A percentile compares a stretch with the other conserved stretches of the same genome.
Conservation (phyloP, 2,329 filamentous ascomycete species). For the Ophiocordyceps camponoti-floridani region DNA sequence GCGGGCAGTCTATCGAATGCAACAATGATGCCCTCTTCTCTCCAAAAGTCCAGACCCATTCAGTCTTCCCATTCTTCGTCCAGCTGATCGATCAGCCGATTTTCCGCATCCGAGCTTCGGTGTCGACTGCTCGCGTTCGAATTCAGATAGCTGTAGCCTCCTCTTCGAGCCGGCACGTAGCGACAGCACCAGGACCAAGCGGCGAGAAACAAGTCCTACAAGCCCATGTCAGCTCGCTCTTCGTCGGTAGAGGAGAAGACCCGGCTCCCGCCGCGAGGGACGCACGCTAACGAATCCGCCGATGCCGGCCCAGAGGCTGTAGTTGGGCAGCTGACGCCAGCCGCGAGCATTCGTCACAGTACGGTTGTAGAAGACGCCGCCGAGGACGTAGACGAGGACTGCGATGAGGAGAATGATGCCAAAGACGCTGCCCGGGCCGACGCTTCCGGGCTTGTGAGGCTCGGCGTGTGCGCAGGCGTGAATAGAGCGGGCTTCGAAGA, state of each 20-base stretch:
- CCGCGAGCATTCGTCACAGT: constrained; percentile 87
- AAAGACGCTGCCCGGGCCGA: constrained; percentile 62
- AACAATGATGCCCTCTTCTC: no score
- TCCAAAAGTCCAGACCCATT: neutral
- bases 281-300: constrained; percentile 60
- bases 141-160: constrained; percentile 48
- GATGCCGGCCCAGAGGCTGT: constrained; percentile 78
- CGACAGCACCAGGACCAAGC: constrained; percentile 51
- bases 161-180: constrained; percentile 40
- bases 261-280: constrained; percentile 13
- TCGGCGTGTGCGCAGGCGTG: constrained; percentile 58
- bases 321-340: constrained; percentile 92
- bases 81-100: constrained; percentile 82
- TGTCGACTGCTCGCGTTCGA: constrained; percentile 30
- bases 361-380: constrained; percentile 88
- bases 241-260: constrained; percentile 11
- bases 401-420: constrained; percentile 66
- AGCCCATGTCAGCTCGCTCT: neutral
- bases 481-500: constrained; percentile 79
- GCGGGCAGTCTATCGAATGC: no score
- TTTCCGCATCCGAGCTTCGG: constrained; percentile 60
- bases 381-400: constrained; percentile 73
- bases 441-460: constrained; percentile 53
- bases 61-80: constrained; percentile 94
- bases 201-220: constrained; percentile 48